These are phyloP conservation scores for Heliamphora pulchella DNA, from an alignment of 179 eudicot species.

Conservation along the genomic window DNA sequence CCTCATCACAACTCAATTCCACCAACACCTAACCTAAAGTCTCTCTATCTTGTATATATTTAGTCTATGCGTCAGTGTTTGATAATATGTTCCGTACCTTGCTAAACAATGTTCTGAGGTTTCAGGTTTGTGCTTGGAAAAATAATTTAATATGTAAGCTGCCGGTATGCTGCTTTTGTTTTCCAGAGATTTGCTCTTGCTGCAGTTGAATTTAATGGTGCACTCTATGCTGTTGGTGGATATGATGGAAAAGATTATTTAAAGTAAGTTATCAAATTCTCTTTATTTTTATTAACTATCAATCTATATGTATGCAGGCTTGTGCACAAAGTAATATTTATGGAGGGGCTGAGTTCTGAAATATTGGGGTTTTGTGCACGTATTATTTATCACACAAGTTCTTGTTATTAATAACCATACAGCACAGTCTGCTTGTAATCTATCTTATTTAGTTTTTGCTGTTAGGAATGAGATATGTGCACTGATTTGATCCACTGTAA, in stretches of 20 bases:
- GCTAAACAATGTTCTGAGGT: no score
- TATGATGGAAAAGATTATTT: constrained; percentile 63
- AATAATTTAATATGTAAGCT: neutral
- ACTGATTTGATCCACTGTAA: neutral
- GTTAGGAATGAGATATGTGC: neutral
- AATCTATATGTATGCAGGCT: neutral
- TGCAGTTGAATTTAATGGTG: constrained; percentile 65
- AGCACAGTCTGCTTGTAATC: neutral
- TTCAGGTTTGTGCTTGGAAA: neutral
- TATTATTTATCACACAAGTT: neutral
- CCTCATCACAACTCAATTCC: no score
- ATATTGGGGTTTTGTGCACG: neutral
- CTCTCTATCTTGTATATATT: no score
- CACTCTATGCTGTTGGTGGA: constrained; percentile 78
- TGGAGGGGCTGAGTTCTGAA: neutral
- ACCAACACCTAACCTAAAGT: no score
- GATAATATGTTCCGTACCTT: no score
- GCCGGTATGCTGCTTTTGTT: constrained; percentile 5
- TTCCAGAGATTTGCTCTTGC: constrained; percentile 68
- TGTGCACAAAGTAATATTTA: neutral
- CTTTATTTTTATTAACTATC: constrained; percentile 8
- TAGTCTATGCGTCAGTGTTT: no score
- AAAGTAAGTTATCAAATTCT: constrained; percentile 38
- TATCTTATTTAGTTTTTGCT: neutral
- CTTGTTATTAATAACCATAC: neutral